Evolutionary conservation across 768 basidiomycete genomes (phyloP).

Genomic region (Lactarius akahatsu): DNA sequence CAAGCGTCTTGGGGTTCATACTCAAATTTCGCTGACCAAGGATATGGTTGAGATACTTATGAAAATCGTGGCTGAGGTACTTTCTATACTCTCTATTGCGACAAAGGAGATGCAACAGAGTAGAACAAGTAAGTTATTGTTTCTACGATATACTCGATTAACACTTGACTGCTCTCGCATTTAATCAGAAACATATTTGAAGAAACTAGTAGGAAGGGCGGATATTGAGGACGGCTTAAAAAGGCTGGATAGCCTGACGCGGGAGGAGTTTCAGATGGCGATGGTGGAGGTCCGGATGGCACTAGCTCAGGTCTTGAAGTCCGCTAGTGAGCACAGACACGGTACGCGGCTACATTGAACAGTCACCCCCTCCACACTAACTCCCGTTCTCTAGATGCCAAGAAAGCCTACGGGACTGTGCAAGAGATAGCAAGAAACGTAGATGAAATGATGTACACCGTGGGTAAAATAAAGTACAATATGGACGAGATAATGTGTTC

Average conservation of each 20-base stretch:
- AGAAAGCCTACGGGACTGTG: neutral
- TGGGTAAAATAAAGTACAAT: too few relatives aligned
- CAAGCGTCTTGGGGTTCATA: neutral
- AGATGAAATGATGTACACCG: too few relatives aligned
- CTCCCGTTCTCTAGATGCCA: neutral
- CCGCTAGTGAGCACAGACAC: neutral
- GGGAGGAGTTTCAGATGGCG: neutral
- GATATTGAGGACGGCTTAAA: neutral
- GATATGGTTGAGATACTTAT: neutral
- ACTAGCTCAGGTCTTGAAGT: neutral
- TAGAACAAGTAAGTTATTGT: neutral
- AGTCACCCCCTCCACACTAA: accelerated
- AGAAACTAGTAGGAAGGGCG: neutral
- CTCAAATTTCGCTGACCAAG: neutral
- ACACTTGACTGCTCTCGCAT: neutral
- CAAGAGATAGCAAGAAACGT: neutral
- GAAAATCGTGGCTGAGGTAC: neutral
- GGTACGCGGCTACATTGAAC: neutral
- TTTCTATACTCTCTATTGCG: neutral
- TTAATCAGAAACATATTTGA: neutral
- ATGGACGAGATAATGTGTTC: neutral
- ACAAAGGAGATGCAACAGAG: neutral
- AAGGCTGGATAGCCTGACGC: neutral
- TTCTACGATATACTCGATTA: neutral
- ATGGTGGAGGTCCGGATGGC: neutral